A percentile compares a stretch with the other conserved stretches of the same genome.
phyloP scores from a whole-genome alignment of 495 filamentous ascomycete genomes.

The Tuber aestivum region DNA sequence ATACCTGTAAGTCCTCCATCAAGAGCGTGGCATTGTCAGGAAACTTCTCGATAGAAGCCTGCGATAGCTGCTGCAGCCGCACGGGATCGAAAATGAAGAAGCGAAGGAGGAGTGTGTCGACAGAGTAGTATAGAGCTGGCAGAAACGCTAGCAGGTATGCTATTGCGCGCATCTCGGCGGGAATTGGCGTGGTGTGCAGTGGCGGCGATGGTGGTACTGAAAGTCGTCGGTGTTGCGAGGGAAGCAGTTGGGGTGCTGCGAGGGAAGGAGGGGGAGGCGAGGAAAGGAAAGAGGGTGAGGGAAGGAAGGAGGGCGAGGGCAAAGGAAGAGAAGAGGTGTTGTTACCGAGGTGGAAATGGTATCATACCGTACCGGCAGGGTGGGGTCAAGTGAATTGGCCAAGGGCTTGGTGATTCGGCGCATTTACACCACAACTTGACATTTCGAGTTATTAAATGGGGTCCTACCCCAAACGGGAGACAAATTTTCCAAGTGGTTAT shows the following conservation, averaged over 20 bases:
- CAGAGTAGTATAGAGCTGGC: constrained; percentile 54
- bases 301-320: no score
- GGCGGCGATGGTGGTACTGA: background rate
- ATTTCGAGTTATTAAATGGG: no score
- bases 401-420: no score
- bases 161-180: background rate
- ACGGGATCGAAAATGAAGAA: constrained; percentile 71
- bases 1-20: constrained; percentile 49
- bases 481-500: no score
- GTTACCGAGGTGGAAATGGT: no score
- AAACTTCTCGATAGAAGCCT: constrained; percentile 58
- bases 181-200: background rate
- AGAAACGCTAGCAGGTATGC: constrained; percentile 52
- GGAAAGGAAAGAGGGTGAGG: background rate
- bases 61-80: constrained; percentile 62
- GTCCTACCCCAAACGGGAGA: no score
- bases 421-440: no score
- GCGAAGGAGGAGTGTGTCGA: constrained; percentile 62
- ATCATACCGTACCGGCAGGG: no score
- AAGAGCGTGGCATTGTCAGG: constrained; percentile 60
- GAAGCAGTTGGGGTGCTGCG: no score
- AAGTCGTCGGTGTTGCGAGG: background rate
- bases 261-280: background rate
- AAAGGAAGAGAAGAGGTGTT: no score
- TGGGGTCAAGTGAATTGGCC: no score